Evolutionary conservation across 169 alveolate genomes (phyloP), one percentile per base, ranked within the genome.

Genomic region (Cytauxzoon felis): DNA sequence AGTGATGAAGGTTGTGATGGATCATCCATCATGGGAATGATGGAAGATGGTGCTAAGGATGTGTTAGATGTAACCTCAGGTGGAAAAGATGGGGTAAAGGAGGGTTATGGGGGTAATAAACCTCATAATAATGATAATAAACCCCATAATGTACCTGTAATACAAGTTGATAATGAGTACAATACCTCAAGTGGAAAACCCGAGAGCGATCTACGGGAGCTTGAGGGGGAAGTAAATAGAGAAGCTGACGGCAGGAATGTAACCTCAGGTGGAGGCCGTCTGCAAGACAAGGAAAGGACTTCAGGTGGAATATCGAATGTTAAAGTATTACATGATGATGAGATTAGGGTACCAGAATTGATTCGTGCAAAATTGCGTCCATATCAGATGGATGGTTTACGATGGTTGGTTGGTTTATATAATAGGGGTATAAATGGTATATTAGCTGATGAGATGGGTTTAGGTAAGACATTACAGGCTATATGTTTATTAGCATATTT

Each of bases 391-490:
- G 94, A 93, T 49, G 99, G 99, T 11, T 88, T 95, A 26, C 91
- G 94, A 61, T 96, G 99, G 99, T 75, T 97, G 60, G 97, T 91
- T n/a, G 91, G 96, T 18, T 81, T 98, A 38, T 97, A 96, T 81
- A 92, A 94, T 43, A 92, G 93, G 73, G 91, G 92, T 29, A 86
- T 95, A 52, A 96, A 96, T 88, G 99, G 99, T 51, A 96, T 98
- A 18, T 87, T 97, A 54, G 99, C 99, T 9, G 99, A 97, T 90
- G 99, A 97, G 87, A 95, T 97, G 99, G 99, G 99, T 19, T 87
- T 97, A 58, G 99, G 99, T 18, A 97, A 97, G 76, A 97, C 99
- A 9, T 93, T 97, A 34, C 97, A 96, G 82, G 95, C 99, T 9
- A 97, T 97, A 6, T 93, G 98, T 0, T 86, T 97, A 34, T 78